Base-by-base conservation (phyloP, 2,329 filamentous ascomycete species). In the Nothophoma quercina region DNA sequence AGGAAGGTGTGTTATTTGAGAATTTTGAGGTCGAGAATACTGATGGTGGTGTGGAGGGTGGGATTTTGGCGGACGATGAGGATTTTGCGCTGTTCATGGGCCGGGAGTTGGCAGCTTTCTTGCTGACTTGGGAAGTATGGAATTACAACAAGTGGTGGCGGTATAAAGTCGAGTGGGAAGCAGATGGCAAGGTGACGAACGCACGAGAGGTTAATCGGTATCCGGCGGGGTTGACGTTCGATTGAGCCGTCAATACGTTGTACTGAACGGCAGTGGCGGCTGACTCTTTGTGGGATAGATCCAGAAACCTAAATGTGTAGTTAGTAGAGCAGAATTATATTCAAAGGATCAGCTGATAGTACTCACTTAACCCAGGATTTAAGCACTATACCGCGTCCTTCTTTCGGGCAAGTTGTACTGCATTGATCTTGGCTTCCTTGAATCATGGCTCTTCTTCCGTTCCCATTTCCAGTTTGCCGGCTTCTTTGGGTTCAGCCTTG, bases 111-210 rank as follows among this genome's bases (percentile, higher is more conserved):
- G 50, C 45, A 3, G 19, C 32, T 1, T 51, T 51, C 28, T 23
- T 61, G 47, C 39, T 59, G 9, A 29, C 34, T 2, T 53, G 51
- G 25, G 22, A 45, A 33, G 46, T 58, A 2, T 61, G 58, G 58
- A 44, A 56, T 18, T 59, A 54, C 29, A 45, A 46, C 21, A 34
- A 36, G 21, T 55, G 53, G 47, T 41, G 44, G 33, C 40, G 45
- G 25, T 58, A 50, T 16, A 32, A 23, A 13, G 40, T 56, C 6
- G 50, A 52, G 16, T 60, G 58, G 52, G 50, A 60, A 40, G 42
- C 32, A 3, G 51, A 59, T 29, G 58, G 58, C 6, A 42, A 51
- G 13, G 40, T 58, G 26, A 53, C 50, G 2, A 49, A 50, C 19
- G 55, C 51, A n/a, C 32, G 46, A 25, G 55, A 58, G 4, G 18